A percentile compares a stretch with the other conserved stretches of the same genome.
Evolutionary conservation across 257 asterid genomes (phyloP).

Genomic region (Thymus quinquecostatus): DNA sequence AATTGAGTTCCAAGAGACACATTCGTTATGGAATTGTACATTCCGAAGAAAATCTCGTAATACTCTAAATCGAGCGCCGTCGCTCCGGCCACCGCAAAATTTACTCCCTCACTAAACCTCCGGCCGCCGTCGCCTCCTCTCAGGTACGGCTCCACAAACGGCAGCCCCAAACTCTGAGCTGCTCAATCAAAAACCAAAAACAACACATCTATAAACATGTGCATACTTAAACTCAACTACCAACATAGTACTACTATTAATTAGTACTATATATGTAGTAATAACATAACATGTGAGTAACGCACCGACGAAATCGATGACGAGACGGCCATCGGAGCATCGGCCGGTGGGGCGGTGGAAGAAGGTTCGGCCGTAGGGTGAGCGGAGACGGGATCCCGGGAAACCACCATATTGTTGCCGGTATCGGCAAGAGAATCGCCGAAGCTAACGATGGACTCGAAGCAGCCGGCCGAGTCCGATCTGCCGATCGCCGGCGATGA

Average conservation of each 20-base stretch:
- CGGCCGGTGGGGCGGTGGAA: slow-evolving; percentile 61
- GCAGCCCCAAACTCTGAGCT: slow-evolving; percentile 53
- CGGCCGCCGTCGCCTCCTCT: slow-evolving; percentile 17
- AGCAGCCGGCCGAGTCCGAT: slow-evolving; percentile 26
- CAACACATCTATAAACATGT: no score
- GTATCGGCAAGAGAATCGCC: slow-evolving; percentile 67
- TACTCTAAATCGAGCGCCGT: slow-evolving; percentile 40
- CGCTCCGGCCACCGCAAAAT: slow-evolving; percentile 62
- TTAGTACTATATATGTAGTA: no score
- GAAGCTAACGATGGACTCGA: slow-evolving; percentile 51
- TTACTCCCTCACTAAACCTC: slow-evolving; percentile 44
- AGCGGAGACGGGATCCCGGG: slow-evolving; percentile 6
- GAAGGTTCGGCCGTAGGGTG: slow-evolving; percentile 51
- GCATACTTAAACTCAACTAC: no score
- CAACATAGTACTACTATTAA: no score
- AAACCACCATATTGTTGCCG: slow-evolving; percentile 41
- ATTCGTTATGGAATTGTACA: slow-evolving; percentile 30
- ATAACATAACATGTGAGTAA: no score
- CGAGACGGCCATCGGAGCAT: slow-evolving; percentile 60
- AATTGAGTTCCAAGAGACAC: slow-evolving; percentile 46
- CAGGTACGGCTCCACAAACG: slow-evolving; percentile 37
- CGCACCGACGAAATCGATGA: slow-evolving; percentile 60
- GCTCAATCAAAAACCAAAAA: background rate
- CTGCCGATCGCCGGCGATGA: slow-evolving; percentile 4
- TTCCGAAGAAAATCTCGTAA: slow-evolving; percentile 36